Evolutionary conservation across 2,329 filamentous ascomycete genomes (phyloP).

Genomic region (Botryotinia convoluta): DNA sequence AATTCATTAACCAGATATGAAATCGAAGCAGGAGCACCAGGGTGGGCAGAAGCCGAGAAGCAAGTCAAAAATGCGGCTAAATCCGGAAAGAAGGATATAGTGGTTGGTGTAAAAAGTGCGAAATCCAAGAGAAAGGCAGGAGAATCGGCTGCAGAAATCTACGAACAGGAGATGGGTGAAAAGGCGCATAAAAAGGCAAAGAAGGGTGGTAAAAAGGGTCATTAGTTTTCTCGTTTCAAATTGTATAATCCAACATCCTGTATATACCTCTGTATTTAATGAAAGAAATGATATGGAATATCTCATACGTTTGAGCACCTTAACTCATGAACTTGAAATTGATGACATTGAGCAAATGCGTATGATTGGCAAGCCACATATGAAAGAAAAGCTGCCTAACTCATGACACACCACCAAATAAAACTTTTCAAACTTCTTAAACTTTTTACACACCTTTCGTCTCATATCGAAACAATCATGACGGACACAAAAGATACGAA

Average conservation of each 20-base stretch:
- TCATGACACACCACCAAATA: neutral
- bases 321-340: neutral
- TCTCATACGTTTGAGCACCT: neutral
- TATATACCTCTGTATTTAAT: slow-evolving; percentile 19
- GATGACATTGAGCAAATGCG: neutral
- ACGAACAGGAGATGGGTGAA: slow-evolving; percentile 57
- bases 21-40: slow-evolving; percentile 59
- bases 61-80: slow-evolving; percentile 61
- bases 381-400: slow-evolving; percentile 1
- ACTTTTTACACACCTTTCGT: neutral
- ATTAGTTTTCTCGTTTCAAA: slow-evolving; percentile 12
- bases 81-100: slow-evolving; percentile 55
- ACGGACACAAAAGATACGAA: slow-evolving; percentile 7
- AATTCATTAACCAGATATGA: slow-evolving; percentile 53
- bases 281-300: slow-evolving; percentile 5
- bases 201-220: slow-evolving; percentile 43
- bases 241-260: slow-evolving; percentile 7
- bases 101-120: slow-evolving; percentile 78
- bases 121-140: slow-evolving; percentile 74
- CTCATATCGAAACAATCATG: slow-evolving; percentile 18
- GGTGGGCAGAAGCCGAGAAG: slow-evolving; percentile 71
- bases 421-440: neutral
- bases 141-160: slow-evolving; percentile 58
- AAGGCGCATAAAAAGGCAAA: slow-evolving; percentile 54
- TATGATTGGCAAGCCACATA: neutral